Base-by-base conservation (phyloP, 2,329 filamentous ascomycete species). In the Acrocalymma vagum region DNA sequence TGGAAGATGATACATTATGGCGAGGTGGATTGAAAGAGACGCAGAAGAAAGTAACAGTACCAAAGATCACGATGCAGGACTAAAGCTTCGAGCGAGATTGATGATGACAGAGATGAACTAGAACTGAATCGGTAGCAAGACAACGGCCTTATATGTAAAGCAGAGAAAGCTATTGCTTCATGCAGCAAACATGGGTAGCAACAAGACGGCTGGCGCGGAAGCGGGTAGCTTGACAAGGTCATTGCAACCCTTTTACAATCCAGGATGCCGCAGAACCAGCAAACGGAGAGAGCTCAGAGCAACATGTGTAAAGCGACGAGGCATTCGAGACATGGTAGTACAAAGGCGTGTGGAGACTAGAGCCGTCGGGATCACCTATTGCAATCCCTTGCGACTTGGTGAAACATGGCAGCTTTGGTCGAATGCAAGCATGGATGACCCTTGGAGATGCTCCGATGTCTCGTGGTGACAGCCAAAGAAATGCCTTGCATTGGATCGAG, bases 401-500 rank as follows among this genome's bases (percentile, higher is more conserved):
- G 45, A 51, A 49, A 48, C 44, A 41, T 31, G 39, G 42, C 22
- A 22, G 31, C 20, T n/a, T 13, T 17, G 24, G 21, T 15, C 42
- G 23, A 26, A 26, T 20, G 28, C 13, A 20, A 25, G 34, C 42
- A 46, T 42, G 48, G 50, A 38, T 17, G 38, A 39, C 51, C 44
- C 42, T 39, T 38, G 32, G 40, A 47, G 24, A 28, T 36, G 31
- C 21, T 39, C 21, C 17, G 27, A 37, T 36, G 43, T 50, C 45
- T 38, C 41, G 40, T 31, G 11, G 34, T 34, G 35, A 39, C 32
- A 48, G 28, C 42, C 26, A 38, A 17, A 28, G 28, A n/a, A 29
- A 54, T 41, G 51, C 53, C 52, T 54, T 51, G 53, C 39, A 41
- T 41, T 26, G 21, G 18, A 35, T 30, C 32, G 23, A 31, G 33